A percentile compares a stretch with the other conserved stretches of the same genome.
Conservation (phyloP, 73 alveolate genomes). For the Breviolum minutum region DNA sequence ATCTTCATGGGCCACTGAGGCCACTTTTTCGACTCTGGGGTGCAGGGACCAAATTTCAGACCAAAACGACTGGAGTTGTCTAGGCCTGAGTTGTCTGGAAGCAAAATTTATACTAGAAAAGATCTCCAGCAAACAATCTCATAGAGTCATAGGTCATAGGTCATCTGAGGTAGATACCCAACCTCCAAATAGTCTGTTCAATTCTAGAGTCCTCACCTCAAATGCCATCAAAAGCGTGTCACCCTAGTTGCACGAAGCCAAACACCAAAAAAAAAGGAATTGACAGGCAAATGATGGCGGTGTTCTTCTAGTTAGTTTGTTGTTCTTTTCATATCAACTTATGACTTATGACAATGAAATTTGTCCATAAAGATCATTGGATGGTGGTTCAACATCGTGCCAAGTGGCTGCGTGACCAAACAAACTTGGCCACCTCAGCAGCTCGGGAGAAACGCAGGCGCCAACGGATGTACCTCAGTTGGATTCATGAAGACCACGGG, state of each 20-base stretch:
- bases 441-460: conserved; percentile 87
- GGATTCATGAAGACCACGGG: too few species aligned
- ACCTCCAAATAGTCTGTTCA: conserved; percentile 41
- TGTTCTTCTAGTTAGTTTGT: background rate
- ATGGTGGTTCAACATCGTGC: too few species aligned
- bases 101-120: background rate
- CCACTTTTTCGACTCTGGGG: background rate
- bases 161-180: background rate
- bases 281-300: background rate
- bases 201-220: conserved; percentile 63
- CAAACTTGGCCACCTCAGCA: conserved; percentile 64
- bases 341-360: too few species aligned
- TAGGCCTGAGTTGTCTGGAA: background rate
- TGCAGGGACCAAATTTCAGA: conserved; percentile 61
- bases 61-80: conserved; percentile 71
- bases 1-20: background rate
- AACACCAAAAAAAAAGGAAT: background rate
- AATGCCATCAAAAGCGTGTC: background rate
- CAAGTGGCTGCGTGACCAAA: conserved; percentile 46
- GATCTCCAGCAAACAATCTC: background rate
- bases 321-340: background rate
- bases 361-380: too few species aligned
- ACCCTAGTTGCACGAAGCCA: background rate
- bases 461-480: conserved; percentile 77
- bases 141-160: too few species aligned